Evolutionary conservation across 192 early-diverging fungal species (phyloP).

Genomic region (Pilobolus umbonatus): DNA sequence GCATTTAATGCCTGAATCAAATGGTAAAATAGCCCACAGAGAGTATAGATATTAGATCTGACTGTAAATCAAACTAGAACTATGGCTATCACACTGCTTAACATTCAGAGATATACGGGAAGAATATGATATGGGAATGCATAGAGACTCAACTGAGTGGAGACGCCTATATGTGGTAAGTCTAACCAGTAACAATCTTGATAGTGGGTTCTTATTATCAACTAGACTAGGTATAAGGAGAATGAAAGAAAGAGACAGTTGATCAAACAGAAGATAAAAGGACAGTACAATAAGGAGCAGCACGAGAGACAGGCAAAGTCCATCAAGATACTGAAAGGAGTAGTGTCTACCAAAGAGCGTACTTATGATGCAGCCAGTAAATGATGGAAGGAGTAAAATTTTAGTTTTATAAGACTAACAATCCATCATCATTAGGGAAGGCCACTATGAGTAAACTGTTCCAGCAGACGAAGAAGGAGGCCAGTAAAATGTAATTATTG

Average conservation of each 20-base stretch:
- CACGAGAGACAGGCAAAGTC: constrained; percentile 13
- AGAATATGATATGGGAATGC: constrained; percentile 4
- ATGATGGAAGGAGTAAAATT: not conserved
- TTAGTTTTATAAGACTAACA: not conserved
- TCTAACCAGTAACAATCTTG: not conserved
- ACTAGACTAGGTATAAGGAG: constrained; percentile 9
- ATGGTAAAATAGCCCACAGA: constrained; percentile 1
- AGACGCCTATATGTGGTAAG: constrained; percentile 15
- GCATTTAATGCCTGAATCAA: constrained; percentile 3
- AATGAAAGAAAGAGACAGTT: not conserved
- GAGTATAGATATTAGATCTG: too few species aligned
- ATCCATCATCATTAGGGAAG: not conserved
- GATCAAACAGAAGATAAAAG: constrained; percentile 6
- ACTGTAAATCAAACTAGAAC: too few species aligned
- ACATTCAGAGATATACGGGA: constrained; percentile 6
- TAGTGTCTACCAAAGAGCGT: not conserved
- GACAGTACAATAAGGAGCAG: constrained; percentile 8
- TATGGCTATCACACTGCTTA: constrained; percentile 15
- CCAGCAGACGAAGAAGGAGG: not conserved
- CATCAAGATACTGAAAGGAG: constrained; percentile 14
- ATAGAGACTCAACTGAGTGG: constrained; percentile 8
- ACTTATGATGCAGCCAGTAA: constrained; percentile 11
- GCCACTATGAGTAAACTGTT: constrained; percentile 2
- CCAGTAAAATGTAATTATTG: constrained; percentile 5
- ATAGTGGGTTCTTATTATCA: not conserved